Evolutionary conservation across 306 rosid species (phyloP).

Genomic region (Sicyos baderoa): DNA sequence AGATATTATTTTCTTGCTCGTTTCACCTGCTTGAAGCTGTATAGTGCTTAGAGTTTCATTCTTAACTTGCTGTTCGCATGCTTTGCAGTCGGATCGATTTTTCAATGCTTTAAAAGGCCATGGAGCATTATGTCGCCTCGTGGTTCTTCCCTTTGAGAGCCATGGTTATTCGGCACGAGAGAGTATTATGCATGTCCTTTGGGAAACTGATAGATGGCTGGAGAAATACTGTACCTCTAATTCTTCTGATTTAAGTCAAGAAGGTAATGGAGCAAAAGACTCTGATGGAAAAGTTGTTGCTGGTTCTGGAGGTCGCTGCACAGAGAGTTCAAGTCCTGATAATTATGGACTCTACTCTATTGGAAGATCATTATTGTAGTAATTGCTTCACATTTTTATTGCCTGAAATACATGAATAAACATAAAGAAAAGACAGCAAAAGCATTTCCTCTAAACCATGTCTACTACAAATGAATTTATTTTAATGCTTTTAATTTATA

Average conservation of each 20-base stretch:
- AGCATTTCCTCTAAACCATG: conserved; percentile 8
- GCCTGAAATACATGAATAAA: neutral
- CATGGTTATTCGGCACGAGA: conserved; percentile 86
- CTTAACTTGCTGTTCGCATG: conserved; percentile 16
- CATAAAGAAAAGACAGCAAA: neutral
- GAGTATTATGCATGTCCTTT: conserved; percentile 97
- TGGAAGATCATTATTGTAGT: conserved; percentile 77
- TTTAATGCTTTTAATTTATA: too few species aligned
- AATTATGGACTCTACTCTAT: conserved; percentile 35
- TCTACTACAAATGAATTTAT: neutral
- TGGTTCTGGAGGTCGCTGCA: conserved; percentile 58
- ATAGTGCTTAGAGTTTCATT: conserved; percentile 10
- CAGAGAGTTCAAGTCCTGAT: conserved; percentile 44
- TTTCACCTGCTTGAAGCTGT: neutral
- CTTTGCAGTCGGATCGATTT: conserved; percentile 84
- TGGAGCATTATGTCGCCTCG: conserved; percentile 92
- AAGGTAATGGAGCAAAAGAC: conserved; percentile 30
- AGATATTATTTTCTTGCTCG: too few species aligned
- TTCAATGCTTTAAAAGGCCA: conserved; percentile 97
- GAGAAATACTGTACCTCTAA: conserved; percentile 56
- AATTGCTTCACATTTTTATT: conserved; percentile 31
- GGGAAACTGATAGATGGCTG: conserved; percentile 99
- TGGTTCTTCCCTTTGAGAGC: conserved; percentile 88
- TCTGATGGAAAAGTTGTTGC: conserved; percentile 49
- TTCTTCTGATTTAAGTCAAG: conserved; percentile 33